Evolutionary conservation across 805 yeast species (phyloP).

Genomic region (Candida awuae): DNA sequence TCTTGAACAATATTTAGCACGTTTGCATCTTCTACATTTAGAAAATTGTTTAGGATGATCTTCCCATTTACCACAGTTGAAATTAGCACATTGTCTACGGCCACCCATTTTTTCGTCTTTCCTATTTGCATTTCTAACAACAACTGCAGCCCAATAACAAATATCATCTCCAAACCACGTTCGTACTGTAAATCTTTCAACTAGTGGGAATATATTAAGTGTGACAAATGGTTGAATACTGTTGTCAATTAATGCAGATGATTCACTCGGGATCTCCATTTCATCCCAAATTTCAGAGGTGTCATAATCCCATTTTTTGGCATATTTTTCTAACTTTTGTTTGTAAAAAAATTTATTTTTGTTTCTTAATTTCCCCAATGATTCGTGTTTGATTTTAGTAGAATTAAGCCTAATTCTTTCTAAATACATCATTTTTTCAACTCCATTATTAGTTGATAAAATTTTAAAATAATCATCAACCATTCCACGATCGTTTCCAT

Average conservation of each 20-base stretch:
- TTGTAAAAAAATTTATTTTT: slow-evolving; percentile 23
- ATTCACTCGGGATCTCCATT: slow-evolving; percentile 23
- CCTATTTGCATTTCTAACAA: slow-evolving; percentile 91
- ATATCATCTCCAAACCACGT: slow-evolving; percentile 64
- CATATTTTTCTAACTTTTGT: slow-evolving; percentile 19
- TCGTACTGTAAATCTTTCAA: slow-evolving; percentile 77
- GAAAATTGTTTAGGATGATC: slow-evolving; percentile 84
- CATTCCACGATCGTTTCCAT: slow-evolving; percentile 7
- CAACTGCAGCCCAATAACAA: slow-evolving; percentile 96
- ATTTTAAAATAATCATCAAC: slow-evolving; percentile 18
- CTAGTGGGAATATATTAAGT: slow-evolving; percentile 78
- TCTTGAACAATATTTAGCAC: slow-evolving; percentile 91
- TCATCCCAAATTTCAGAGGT: slow-evolving; percentile 25
- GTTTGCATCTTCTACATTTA: slow-evolving; percentile 86
- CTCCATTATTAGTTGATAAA: slow-evolving; percentile 17
- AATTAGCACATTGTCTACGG: slow-evolving; percentile 88
- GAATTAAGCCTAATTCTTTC: slow-evolving; percentile 25
- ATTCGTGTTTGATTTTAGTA: slow-evolving; percentile 23
- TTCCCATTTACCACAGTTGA: slow-evolving; percentile 94
- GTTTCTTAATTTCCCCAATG: slow-evolving; percentile 21
- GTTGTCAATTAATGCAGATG: slow-evolving; percentile 20
- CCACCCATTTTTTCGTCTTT: slow-evolving; percentile 84
- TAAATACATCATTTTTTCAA: slow-evolving; percentile 22
- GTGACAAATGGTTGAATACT: slow-evolving; percentile 36
- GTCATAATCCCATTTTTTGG: slow-evolving; percentile 38